Conservation (phyloP, 345 rosid species). For the Eucalyptus guilfoylei region DNA sequence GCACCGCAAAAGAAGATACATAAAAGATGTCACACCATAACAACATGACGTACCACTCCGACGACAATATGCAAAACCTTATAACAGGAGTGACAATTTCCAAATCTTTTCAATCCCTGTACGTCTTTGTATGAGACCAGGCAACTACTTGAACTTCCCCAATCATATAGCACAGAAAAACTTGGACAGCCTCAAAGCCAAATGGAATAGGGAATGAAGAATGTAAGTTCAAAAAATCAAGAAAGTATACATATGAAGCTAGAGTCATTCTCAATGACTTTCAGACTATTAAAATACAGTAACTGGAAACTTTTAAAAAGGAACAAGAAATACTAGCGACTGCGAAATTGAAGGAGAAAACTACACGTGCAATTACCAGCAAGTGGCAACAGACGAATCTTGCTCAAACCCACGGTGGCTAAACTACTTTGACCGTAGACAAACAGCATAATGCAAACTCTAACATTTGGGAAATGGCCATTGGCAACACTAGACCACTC, state of each 20-base stretch:
- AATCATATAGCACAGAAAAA: background rate
- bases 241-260: background rate
- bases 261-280: background rate
- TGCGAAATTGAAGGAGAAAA: background rate
- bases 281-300: background rate
- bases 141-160: background rate
- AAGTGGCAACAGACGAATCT: background rate
- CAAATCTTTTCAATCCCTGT: background rate
- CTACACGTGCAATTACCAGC: background rate
- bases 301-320: background rate
- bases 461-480: background rate
- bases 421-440: background rate
- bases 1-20: conserved; percentile 1
- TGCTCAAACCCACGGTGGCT: background rate
- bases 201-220: background rate
- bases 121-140: background rate
- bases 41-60: background rate
- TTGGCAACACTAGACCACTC: background rate
- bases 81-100: background rate
- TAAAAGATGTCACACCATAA: background rate
- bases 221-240: background rate
- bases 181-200: background rate
- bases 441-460: background rate
- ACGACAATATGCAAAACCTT: background rate
- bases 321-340: background rate